These are phyloP conservation scores for Elsinoe batatas DNA, from an alignment of 2,329 filamentous ascomycete genomes.

Conservation along the genomic window DNA sequence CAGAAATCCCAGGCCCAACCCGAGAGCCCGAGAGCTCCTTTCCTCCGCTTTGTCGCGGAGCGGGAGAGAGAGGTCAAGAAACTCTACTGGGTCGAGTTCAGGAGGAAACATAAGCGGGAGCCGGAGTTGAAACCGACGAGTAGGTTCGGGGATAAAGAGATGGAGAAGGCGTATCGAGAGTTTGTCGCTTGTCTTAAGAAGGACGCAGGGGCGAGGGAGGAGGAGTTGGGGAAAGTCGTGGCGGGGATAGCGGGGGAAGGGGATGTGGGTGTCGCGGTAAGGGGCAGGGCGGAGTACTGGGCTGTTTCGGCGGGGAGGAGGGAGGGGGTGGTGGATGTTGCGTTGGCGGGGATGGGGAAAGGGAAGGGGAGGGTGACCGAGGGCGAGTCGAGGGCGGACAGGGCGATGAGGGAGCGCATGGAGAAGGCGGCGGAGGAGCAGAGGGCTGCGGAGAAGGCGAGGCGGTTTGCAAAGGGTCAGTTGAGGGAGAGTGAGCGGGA, in stretches of 20 bases:
- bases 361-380: conserved; percentile 30
- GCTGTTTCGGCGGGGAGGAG: conserved; percentile 21
- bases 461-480: conserved; percentile 31
- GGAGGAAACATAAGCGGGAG: conserved; percentile 78
- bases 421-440: conserved; percentile 20
- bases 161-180: conserved; percentile 71
- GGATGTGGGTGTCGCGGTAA: conserved; percentile 39
- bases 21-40: conserved; percentile 67
- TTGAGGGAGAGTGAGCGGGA: conserved; percentile 60
- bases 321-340: conserved; percentile 19
- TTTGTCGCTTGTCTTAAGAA: conserved; percentile 55
- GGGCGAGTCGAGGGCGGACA: conserved; percentile 42
- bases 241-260: conserved; percentile 32
- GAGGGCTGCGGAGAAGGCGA: conserved; percentile 19
- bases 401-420: conserved; percentile 57
- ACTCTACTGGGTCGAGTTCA: conserved; percentile 96
- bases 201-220: conserved; percentile 40
- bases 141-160: conserved; percentile 51
- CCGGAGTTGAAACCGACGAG: conserved; percentile 62
- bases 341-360: conserved; percentile 18
- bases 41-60: conserved; percentile 68
- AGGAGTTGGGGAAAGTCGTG: conserved; percentile 23
- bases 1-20: conserved; percentile 43
- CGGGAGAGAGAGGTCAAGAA: conserved; percentile 76
- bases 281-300: background rate